Conservation (phyloP, 306 rosid species). For the Astragalus membranaceus region DNA sequence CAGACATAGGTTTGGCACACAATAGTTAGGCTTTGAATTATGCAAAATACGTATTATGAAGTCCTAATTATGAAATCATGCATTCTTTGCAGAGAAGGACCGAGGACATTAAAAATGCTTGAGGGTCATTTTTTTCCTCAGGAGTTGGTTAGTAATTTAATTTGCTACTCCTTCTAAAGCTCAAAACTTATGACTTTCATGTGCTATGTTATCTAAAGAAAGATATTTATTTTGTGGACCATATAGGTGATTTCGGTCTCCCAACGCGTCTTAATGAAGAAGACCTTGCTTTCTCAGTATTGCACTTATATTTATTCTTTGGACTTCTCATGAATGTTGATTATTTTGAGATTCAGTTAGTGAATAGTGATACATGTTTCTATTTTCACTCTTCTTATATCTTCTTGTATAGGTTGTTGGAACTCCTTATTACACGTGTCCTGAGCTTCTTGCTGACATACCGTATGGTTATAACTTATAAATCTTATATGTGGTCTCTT, state of each 20-base stretch:
- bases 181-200: conserved; percentile 20
- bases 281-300: conserved; percentile 71
- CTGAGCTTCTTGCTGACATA: not conserved
- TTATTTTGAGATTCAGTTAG: no score
- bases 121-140: conserved; percentile 61
- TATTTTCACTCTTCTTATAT: no score
- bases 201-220: conserved; percentile 12
- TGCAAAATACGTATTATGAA: no score
- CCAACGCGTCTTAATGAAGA: conserved; percentile 70
- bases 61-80: not conserved
- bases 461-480: no score
- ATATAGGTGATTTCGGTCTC: conserved; percentile 81
- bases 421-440: no score
- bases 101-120: conserved; percentile 57
- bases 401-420: no score
- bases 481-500: conserved; percentile 8
- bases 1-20: no score
- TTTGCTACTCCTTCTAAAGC: no score
- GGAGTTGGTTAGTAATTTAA: conserved; percentile 47
- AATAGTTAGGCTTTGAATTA: no score
- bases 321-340: no score
- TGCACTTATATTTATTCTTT: no score
- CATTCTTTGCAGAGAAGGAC: conserved; percentile 65
- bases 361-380: no score
- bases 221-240: conserved; percentile 19